A percentile compares a stretch with the other conserved stretches of the same genome.
These are phyloP conservation scores for Elsinoe necatrix DNA, from an alignment of 2,329 filamentous ascomycete species.

Conservation along the genomic window DNA sequence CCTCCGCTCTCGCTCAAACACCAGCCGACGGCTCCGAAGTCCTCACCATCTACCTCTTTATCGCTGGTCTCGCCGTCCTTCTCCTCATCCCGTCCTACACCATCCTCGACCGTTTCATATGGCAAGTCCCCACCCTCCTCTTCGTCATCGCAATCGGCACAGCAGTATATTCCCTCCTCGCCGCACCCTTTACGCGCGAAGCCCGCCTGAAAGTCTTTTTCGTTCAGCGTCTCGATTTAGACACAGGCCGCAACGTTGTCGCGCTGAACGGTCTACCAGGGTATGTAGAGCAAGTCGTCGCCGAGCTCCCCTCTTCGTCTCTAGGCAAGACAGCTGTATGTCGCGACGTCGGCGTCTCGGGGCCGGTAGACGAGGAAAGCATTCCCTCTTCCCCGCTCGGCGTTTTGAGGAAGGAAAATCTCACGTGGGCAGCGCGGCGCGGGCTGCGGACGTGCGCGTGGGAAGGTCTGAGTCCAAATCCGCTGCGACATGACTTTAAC, in stretches of 20 bases:
- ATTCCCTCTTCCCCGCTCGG: background rate
- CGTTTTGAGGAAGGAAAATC: background rate
- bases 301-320: conserved; percentile 60
- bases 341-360: conserved; percentile 19
- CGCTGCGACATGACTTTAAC: conserved; percentile 38
- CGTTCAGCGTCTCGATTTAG: conserved; percentile 69
- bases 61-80: conserved; percentile 60
- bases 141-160: conserved; percentile 65
- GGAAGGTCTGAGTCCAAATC: conserved; percentile 57
- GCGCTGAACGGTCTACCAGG: conserved; percentile 59
- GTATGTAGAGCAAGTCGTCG: conserved; percentile 59
- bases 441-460: conserved; percentile 62
- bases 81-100: conserved; percentile 69
- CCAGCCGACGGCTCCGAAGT: conserved; percentile 71
- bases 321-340: conserved; percentile 44
- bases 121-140: conserved; percentile 71
- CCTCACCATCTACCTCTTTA: conserved; percentile 61
- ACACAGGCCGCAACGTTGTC: conserved; percentile 58
- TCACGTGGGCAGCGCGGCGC: conserved; percentile 35
- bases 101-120: conserved; percentile 77
- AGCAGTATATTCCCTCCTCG: conserved; percentile 73
- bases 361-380: background rate
- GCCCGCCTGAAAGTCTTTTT: conserved; percentile 84
- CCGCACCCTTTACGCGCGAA: conserved; percentile 77
- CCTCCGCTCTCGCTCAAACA: conserved; percentile 67